Conservation (phyloP, 495 filamentous ascomycete genomes). For the Pyrenopolyporus hunteri region DNA sequence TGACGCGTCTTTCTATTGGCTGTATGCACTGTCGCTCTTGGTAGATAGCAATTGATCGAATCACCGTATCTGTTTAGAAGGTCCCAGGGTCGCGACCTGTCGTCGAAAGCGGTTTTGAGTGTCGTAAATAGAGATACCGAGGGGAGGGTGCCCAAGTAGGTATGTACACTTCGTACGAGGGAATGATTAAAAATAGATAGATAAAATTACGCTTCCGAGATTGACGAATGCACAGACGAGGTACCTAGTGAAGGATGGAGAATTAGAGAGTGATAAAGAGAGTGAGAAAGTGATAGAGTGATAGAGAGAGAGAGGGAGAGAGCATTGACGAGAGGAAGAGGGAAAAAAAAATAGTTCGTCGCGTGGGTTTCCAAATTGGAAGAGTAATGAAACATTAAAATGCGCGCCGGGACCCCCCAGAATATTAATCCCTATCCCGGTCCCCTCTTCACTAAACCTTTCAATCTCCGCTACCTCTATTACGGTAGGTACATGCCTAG, state of each 20-base stretch:
- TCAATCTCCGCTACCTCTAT: slow-evolving; percentile 26
- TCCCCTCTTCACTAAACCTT: slow-evolving; percentile 26
- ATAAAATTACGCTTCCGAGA: slow-evolving; percentile 31
- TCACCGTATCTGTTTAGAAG: slow-evolving; percentile 1
- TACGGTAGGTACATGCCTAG: neutral
- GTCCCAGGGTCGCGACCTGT: neutral
- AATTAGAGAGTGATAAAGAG: neutral
- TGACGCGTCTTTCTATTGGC: slow-evolving; percentile 20
- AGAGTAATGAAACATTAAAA: slow-evolving; percentile 34
- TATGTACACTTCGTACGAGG: neutral
- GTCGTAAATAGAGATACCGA: no score
- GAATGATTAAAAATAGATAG: slow-evolving; percentile 14
- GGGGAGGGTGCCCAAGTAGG: neutral
- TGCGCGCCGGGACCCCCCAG: slow-evolving; percentile 24
- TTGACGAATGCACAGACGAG: slow-evolving; percentile 24
- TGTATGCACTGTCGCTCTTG: neutral
- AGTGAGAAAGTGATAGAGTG: slow-evolving; percentile 1
- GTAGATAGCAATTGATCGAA: neutral
- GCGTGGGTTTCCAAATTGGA: slow-evolving; percentile 33
- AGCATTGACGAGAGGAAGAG: slow-evolving; percentile 21
- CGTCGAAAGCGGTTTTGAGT: no score
- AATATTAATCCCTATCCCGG: no score
- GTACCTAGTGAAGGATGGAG: neutral
- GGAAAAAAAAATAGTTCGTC: slow-evolving; percentile 25
- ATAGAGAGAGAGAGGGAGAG: slow-evolving; percentile 19